Percentiles rank a stretch among this genome's conserved stretches.
phyloP scores from a whole-genome alignment of 2,329 filamentous ascomycete species.

The Gremmenia infestans region DNA sequence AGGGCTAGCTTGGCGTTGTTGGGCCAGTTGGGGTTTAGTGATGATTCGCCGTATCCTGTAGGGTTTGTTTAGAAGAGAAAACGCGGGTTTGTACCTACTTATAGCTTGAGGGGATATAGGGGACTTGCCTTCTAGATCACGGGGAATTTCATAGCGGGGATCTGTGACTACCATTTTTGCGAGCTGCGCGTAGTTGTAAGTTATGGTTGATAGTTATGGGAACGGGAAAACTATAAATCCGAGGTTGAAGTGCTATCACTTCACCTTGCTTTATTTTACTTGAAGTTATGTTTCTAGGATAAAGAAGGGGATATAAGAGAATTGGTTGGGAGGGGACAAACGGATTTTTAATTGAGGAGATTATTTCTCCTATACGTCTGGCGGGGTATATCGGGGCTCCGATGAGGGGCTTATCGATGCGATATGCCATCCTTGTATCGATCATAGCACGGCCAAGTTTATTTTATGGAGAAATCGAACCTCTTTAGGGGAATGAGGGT shows the following conservation, averaged over 20 bases:
- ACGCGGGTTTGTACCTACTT: no score
- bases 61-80: no score
- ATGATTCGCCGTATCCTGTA: constrained; percentile 14
- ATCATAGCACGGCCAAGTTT: not conserved
- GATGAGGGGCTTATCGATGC: not conserved
- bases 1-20: constrained; percentile 28
- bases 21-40: constrained; percentile 29
- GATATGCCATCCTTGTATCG: not conserved
- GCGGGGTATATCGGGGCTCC: not conserved
- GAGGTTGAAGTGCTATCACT: not conserved
- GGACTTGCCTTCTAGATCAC: constrained; percentile 16
- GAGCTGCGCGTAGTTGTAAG: no score
- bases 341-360: no score
- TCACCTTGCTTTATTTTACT: no score
- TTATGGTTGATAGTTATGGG: not conserved
- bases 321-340: no score
- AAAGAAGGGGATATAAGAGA: no score
- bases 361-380: not conserved
- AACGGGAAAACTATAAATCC: not conserved
- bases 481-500: no score
- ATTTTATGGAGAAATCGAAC: no score
- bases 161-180: constrained; percentile 13
- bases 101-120: no score
- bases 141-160: constrained; percentile 18
- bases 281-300: no score